Conservation (phyloP, 305 asterid species). For the Fraxinus sp. region DNA sequence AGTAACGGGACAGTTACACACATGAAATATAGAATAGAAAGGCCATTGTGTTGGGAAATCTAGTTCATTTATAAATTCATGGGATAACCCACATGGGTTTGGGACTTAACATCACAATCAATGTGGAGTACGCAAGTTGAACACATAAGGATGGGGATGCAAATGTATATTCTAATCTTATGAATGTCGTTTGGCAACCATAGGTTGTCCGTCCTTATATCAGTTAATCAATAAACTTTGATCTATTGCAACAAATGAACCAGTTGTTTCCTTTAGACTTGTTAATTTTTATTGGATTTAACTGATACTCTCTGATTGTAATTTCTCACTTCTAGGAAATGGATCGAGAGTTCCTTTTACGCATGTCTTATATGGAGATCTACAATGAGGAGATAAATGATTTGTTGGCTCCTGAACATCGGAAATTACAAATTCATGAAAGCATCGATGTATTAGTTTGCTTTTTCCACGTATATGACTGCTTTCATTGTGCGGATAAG, state of each 20-base stretch:
- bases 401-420: constrained; percentile 88
- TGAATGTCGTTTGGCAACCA: not conserved
- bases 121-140: not conserved
- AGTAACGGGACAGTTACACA: not conserved
- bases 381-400: constrained; percentile 97
- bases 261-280: constrained; percentile 3
- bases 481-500: not conserved
- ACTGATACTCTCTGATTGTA: constrained; percentile 18
- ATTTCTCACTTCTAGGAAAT: constrained; percentile 46
- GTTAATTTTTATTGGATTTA: not conserved
- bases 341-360: constrained; percentile 79
- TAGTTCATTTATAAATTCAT: not conserved
- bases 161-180: not conserved
- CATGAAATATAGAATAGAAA: constrained; percentile 14
- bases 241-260: constrained; percentile 1
- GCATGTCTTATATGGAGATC: constrained; percentile 95
- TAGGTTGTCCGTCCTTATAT: not conserved
- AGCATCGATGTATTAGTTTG: constrained; percentile 66
- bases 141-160: not conserved
- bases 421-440: constrained; percentile 88
- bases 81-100: constrained; percentile 7
- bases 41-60: not conserved
- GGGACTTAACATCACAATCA: constrained; percentile 12
- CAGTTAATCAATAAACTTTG: constrained; percentile 2
- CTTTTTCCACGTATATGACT: constrained; percentile 10